Percentiles rank a stretch among this genome's conserved stretches.
These are phyloP conservation scores for Carex scoparia DNA, from an alignment of 176 grass and related monocot species.

Conservation along the genomic window DNA sequence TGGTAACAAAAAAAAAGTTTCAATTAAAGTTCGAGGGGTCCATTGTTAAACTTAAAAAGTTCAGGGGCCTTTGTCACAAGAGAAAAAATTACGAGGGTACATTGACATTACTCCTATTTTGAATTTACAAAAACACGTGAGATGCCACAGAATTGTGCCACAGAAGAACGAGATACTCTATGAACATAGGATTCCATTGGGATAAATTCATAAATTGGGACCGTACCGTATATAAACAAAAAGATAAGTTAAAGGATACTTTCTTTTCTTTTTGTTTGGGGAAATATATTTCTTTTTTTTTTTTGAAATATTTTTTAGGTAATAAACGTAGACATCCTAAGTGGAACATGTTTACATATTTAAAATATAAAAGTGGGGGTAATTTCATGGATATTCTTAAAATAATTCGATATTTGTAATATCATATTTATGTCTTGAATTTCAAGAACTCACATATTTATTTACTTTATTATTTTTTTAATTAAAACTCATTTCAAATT, in stretches of 20 bases:
- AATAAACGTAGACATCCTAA: background rate
- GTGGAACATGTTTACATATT: background rate
- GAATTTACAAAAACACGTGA: background rate
- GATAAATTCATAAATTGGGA: background rate
- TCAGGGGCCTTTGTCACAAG: background rate
- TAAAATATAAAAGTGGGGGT: no score
- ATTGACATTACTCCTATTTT: background rate
- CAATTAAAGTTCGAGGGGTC: background rate
- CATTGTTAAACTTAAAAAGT: background rate
- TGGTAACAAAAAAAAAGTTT: background rate
- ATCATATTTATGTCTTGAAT: no score
- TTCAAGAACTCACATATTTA: no score
- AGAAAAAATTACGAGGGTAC: background rate
- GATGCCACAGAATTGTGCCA: background rate
- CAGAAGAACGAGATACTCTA: background rate
- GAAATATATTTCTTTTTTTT: background rate
- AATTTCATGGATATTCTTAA: no score
- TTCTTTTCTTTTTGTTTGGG: background rate
- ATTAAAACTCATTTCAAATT: no score
- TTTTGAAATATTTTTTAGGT: background rate
- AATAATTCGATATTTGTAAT: no score
- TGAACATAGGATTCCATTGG: conserved; percentile 12
- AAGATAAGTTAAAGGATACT: background rate
- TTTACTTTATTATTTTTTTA: no score
- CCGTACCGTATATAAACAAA: background rate